phyloP scores from a whole-genome alignment of 148 eudicot species.

The Rhododendron kiyosumense region DNA sequence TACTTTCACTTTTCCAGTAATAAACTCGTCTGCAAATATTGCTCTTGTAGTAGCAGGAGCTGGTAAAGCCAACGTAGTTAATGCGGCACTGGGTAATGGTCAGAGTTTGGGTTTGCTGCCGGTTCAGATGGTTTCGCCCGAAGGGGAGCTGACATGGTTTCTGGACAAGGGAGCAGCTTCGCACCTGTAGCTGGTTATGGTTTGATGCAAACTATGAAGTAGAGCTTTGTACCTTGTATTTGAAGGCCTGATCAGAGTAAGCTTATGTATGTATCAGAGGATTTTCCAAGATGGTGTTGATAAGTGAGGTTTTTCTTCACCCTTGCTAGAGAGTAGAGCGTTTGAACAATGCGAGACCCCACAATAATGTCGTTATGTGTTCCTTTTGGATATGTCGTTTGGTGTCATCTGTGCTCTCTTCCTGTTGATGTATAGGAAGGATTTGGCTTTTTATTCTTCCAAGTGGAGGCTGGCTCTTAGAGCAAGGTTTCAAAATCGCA shows the following conservation, averaged over 20 bases:
- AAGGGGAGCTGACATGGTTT: slow-evolving; percentile 47
- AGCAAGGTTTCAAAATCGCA: too few species aligned
- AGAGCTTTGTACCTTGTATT: background rate
- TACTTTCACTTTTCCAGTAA: slow-evolving; percentile 59
- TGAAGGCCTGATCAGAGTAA: background rate
- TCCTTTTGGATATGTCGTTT: background rate
- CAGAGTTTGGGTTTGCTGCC: slow-evolving; percentile 29
- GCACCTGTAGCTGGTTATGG: slow-evolving; percentile 19
- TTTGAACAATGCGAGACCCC: background rate
- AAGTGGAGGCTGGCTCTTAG: background rate
- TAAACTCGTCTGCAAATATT: slow-evolving; percentile 38
- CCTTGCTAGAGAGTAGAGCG: background rate
- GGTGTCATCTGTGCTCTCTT: background rate
- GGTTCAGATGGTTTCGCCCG: slow-evolving; percentile 41
- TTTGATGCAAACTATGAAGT: background rate
- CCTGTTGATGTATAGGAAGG: background rate
- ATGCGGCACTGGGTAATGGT: slow-evolving; percentile 29
- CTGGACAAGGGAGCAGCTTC: slow-evolving; percentile 52
- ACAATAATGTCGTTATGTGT: background rate
- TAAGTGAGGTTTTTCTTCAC: background rate
- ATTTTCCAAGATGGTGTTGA: background rate
- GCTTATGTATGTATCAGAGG: background rate
- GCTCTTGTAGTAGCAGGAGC: slow-evolving; percentile 39
- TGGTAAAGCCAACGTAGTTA: slow-evolving; percentile 37
- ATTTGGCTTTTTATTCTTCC: background rate